Conservation (phyloP, 805 yeast species). For the Yamadazyma paraphyllophila region DNA sequence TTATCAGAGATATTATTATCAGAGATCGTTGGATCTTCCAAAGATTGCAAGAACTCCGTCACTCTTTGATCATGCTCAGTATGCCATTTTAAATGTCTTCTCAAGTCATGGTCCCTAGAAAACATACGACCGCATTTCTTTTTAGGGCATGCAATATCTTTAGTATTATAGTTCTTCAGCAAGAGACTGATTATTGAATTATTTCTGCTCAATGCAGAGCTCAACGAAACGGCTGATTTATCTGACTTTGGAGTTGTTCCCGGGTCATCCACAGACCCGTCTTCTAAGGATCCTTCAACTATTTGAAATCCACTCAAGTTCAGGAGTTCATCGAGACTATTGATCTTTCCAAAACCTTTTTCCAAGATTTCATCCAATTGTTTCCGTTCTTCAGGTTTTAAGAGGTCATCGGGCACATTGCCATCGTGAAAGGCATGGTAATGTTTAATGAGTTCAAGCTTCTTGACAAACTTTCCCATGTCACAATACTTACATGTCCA, state of each 20-base stretch:
- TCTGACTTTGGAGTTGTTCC: conserved; percentile 13
- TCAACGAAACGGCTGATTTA: conserved; percentile 11
- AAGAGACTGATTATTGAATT: conserved; percentile 36
- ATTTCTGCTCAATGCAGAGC: conserved; percentile 15
- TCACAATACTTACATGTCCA: conserved; percentile 68
- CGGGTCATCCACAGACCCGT: conserved; percentile 14
- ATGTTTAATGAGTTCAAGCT: conserved; percentile 57
- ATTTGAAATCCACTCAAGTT: background rate
- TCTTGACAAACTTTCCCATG: conserved; percentile 49
- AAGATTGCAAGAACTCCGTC: conserved; percentile 26
- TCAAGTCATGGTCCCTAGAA: conserved; percentile 46
- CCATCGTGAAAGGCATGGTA: conserved; percentile 49
- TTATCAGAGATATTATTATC: background rate
- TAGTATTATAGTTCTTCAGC: conserved; percentile 33
- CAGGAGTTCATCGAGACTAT: background rate
- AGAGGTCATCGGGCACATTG: conserved; percentile 32
- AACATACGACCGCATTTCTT: conserved; percentile 54
- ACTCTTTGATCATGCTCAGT: conserved; percentile 30
- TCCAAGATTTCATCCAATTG: conserved; percentile 2
- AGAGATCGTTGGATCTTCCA: conserved; percentile 14
- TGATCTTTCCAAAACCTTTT: background rate
- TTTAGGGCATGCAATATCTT: conserved; percentile 45
- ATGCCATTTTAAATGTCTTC: conserved; percentile 56
- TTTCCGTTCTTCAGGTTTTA: conserved; percentile 18
- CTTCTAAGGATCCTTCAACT: conserved; percentile 3